Base-by-base conservation (phyloP, 345 rosid species). In the Diplotaxis tenuifolia region DNA sequence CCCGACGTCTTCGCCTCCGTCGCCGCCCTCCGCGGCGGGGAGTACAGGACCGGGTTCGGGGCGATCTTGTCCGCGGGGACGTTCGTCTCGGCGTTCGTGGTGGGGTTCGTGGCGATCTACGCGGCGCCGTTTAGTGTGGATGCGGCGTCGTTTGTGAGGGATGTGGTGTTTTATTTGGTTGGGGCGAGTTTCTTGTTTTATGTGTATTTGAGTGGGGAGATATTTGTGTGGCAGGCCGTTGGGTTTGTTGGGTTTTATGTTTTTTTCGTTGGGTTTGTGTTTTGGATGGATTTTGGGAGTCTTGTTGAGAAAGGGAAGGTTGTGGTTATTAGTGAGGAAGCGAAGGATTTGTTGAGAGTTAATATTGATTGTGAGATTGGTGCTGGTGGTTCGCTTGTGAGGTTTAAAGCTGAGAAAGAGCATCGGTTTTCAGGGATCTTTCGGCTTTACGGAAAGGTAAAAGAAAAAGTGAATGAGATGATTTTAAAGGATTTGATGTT, bases 191-290 rank as follows among this genome's bases (percentile, higher is more conserved):
- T 86, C 69, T 65, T 91, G 84, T 94, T 94, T 76, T 88, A 79
- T 83, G 96, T 95, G 10, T 95, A 91, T 65, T 75, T 92, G 90
- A 95, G 99, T 76, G 97, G 97, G 12, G 98, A 95, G 87, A 95
- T 92, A 7, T 89, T 85, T 27, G 78, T 92, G 54, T 92, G 99
- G 96, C 99, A 95, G 79, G 93, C 99, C 16, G 68, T 85, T 62
- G 96, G 93, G 11, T 91, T 91, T 70, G 95, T 91, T 36, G 93
- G 87, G 65, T 89, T 89, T 73, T 94, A 91, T 63, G 47, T 84
- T 28, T 94, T 94, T 78, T 94, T 94, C 47, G 96, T 94, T 42
- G 92, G 90, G 15, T 79, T 95, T 63, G 99, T 95, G 58, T 91
- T 95, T 49, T 95, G 96, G 96, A 95, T 87, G 89, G 99, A 95